Evolutionary conservation across 345 rosid species (phyloP).

Genomic region (Trapa incisa): DNA sequence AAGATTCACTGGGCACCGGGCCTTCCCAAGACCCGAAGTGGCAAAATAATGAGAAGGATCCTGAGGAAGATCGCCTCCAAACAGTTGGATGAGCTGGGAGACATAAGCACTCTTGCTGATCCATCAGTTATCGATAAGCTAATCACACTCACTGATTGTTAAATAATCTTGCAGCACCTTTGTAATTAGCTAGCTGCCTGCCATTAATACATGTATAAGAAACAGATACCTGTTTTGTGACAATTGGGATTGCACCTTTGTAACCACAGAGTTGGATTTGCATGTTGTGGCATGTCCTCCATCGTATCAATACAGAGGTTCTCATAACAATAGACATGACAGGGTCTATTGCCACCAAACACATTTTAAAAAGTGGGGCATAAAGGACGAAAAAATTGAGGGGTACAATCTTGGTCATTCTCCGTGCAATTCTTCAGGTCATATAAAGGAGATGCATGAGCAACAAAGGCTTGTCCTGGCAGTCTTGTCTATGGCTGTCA

Average conservation of each 20-base stretch:
- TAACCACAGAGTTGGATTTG: no score
- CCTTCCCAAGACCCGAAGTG: slow-evolving; percentile 97
- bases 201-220: no score
- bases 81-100: slow-evolving; percentile 85
- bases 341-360: neutral
- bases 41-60: slow-evolving; percentile 95
- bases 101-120: slow-evolving; percentile 93
- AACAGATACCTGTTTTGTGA: no score
- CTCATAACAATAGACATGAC: neutral
- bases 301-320: neutral
- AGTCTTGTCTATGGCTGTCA: neutral
- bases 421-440: neutral
- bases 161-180: neutral
- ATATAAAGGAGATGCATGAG: neutral
- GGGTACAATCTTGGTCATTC: no score
- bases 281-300: neutral
- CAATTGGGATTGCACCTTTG: no score
- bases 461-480: neutral
- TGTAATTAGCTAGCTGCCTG: neutral
- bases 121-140: slow-evolving; percentile 74
- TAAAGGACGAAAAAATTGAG: no score
- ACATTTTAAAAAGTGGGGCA: no score
- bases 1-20: slow-evolving; percentile 93
- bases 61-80: slow-evolving; percentile 80
- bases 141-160: slow-evolving; percentile 53